Conservation (phyloP, 257 asterid species). For the Solanum verrucosum region DNA sequence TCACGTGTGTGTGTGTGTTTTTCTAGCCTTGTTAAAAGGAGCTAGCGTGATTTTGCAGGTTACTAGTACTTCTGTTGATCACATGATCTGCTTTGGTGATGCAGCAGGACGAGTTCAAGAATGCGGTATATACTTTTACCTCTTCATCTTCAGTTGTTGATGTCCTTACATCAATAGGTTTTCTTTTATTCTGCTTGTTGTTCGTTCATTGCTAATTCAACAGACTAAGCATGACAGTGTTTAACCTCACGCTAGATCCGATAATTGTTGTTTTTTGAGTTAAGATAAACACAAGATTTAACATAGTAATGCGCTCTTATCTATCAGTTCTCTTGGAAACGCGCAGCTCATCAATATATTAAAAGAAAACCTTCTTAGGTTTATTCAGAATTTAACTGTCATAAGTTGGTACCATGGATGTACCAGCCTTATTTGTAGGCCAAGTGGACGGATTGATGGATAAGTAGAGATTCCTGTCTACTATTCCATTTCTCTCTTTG, state of each 20-base stretch:
- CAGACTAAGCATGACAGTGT: neutral
- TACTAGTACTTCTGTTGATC: slow-evolving; percentile 69
- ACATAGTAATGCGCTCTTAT: neutral
- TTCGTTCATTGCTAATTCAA: neutral
- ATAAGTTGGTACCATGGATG: neutral
- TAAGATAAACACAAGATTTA: neutral
- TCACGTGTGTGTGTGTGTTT: neutral
- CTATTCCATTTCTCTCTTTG: neutral
- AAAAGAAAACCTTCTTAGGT: neutral
- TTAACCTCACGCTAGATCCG: neutral
- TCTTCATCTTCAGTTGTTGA: neutral
- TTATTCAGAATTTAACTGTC: neutral
- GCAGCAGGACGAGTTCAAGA: slow-evolving; percentile 94
- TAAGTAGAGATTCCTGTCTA: neutral
- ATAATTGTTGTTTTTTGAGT: neutral
- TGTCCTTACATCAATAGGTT: neutral
- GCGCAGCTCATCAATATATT: neutral
- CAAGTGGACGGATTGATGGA: neutral
- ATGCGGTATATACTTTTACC: slow-evolving; percentile 36
- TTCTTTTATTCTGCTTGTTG: neutral
- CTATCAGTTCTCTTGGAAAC: neutral
- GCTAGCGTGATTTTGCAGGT: slow-evolving; percentile 38
- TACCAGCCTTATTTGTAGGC: neutral
- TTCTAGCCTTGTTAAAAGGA: neutral
- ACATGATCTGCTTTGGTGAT: slow-evolving; percentile 83